Evolutionary conservation across 768 basidiomycete species (phyloP).

Genomic region (Tylopilus sp.): DNA sequence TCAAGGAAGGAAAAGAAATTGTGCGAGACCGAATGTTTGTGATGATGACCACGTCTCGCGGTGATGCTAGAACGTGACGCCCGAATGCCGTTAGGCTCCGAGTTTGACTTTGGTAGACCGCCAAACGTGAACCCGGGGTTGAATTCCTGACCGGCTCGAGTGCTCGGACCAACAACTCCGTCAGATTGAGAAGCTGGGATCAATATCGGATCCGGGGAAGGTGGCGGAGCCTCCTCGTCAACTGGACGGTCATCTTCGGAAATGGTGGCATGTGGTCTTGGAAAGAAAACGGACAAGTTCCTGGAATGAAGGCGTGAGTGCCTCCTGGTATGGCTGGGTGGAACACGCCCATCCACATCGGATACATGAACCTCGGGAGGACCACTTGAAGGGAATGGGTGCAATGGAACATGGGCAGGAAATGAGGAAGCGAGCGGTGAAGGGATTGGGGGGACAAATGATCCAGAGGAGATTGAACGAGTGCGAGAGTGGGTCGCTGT

Average conservation of each 20-base stretch:
- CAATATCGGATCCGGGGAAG: constrained; percentile 40
- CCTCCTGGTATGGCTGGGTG: constrained; percentile 33
- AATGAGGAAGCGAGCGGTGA: constrained; percentile 31
- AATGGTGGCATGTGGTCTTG: constrained; percentile 61
- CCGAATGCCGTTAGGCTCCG: constrained; percentile 16
- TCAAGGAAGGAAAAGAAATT: constrained; percentile 96
- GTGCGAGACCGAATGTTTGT: constrained; percentile 91
- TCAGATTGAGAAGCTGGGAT: constrained; percentile 42
- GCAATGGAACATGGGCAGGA: constrained; percentile 22
- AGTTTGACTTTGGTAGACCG: constrained; percentile 36
- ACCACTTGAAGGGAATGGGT: constrained; percentile 22
- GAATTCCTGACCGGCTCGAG: constrained; percentile 40
- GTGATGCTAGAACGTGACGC: constrained; percentile 24
- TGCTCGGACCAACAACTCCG: constrained; percentile 14
- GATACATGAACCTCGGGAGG: constrained; percentile 18
- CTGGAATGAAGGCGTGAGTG: constrained; percentile 84
- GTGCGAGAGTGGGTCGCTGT: constrained; percentile 24
- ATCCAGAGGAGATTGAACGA: constrained; percentile 33
- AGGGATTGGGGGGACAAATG: constrained; percentile 23
- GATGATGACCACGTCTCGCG: constrained; percentile 68
- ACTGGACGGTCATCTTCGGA: constrained; percentile 57
- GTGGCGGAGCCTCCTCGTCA: constrained; percentile 48
- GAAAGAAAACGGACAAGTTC: constrained; percentile 91
- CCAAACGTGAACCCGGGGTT: constrained; percentile 65
- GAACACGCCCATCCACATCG: constrained; percentile 12